Evolutionary conservation across 805 yeast species (phyloP).

Genomic region (Zygotorulaspora florentina): DNA sequence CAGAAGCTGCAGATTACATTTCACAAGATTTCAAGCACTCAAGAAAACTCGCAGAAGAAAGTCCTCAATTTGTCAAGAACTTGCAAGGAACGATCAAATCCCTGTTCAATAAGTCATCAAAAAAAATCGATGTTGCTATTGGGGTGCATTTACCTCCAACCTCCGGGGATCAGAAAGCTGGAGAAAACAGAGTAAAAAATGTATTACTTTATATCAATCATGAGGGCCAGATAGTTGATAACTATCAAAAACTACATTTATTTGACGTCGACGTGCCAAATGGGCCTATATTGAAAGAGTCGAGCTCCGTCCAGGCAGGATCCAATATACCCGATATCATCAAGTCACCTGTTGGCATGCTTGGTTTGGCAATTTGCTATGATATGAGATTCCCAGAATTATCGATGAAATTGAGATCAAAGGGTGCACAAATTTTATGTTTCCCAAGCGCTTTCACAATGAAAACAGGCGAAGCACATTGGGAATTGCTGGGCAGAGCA

Average conservation of each 20-base stretch:
- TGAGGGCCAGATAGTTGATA: conserved; percentile 57
- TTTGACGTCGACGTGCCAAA: conserved; percentile 79
- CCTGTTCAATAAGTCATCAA: conserved; percentile 36
- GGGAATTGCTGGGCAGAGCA: conserved; percentile 75
- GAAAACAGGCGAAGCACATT: conserved; percentile 87
- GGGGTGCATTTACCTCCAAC: conserved; percentile 83
- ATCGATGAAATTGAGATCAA: conserved; percentile 54
- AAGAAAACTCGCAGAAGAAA: conserved; percentile 50
- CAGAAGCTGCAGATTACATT: conserved; percentile 91
- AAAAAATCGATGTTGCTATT: conserved; percentile 62
- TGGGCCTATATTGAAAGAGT: conserved; percentile 78
- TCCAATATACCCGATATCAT: conserved; percentile 49
- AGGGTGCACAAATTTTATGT: conserved; percentile 73
- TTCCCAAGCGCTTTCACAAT: conserved; percentile 93
- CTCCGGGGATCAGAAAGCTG: conserved; percentile 16
- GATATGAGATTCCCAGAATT: conserved; percentile 86
- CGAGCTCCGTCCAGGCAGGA: conserved; percentile 81
- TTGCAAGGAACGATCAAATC: conserved; percentile 44
- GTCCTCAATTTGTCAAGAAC: conserved; percentile 41
- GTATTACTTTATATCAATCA: conserved; percentile 66
- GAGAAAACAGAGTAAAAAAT: conserved; percentile 54
- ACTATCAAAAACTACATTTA: conserved; percentile 82
- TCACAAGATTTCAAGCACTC: conserved; percentile 68
- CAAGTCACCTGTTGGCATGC: conserved; percentile 52
- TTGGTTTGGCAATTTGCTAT: conserved; percentile 77